phyloP scores from a whole-genome alignment of 257 asterid species.

The Perilla frutescens region DNA sequence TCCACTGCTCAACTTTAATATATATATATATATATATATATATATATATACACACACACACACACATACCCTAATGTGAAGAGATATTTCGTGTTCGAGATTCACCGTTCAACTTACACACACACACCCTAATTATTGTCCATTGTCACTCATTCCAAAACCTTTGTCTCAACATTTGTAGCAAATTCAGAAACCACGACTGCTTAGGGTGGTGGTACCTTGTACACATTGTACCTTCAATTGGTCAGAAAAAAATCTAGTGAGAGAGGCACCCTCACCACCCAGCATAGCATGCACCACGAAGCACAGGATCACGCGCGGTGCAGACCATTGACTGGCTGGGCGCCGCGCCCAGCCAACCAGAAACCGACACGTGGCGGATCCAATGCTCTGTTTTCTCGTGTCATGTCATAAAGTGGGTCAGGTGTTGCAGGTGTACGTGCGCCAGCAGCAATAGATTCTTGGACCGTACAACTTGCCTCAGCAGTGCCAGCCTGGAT shows the following conservation, averaged over 20 bases:
- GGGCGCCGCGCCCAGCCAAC: background rate
- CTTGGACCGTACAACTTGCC: slow-evolving; percentile 34
- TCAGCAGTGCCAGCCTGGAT: slow-evolving; percentile 40
- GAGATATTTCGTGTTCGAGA: too few relatives aligned
- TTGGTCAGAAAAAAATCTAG: slow-evolving; percentile 30
- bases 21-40: too few relatives aligned
- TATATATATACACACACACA: too few relatives aligned
- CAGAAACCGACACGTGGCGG: slow-evolving; percentile 22
- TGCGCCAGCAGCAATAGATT: slow-evolving; percentile 26
- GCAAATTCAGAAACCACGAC: slow-evolving; percentile 18
- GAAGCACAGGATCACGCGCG: slow-evolving; percentile 9
- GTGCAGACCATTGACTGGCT: slow-evolving; percentile 22
- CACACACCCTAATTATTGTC: background rate
- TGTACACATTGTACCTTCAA: background rate
- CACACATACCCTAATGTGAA: too few relatives aligned
- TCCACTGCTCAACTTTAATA: too few relatives aligned
- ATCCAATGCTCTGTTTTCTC: slow-evolving; percentile 15
- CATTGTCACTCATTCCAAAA: slow-evolving; percentile 2
- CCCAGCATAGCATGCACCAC: slow-evolving; percentile 16
- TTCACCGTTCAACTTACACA: too few relatives aligned
- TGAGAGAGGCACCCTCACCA: background rate
- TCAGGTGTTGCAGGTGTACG: slow-evolving; percentile 36
- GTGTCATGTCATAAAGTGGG: background rate
- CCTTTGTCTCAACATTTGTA: slow-evolving; percentile 9
- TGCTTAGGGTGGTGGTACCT: slow-evolving; percentile 8